A percentile compares a stretch with the other conserved stretches of the same genome.
Conservation (phyloP, 192 early-diverging fungal species). For the Jimgerdemannia flammicorona region DNA sequence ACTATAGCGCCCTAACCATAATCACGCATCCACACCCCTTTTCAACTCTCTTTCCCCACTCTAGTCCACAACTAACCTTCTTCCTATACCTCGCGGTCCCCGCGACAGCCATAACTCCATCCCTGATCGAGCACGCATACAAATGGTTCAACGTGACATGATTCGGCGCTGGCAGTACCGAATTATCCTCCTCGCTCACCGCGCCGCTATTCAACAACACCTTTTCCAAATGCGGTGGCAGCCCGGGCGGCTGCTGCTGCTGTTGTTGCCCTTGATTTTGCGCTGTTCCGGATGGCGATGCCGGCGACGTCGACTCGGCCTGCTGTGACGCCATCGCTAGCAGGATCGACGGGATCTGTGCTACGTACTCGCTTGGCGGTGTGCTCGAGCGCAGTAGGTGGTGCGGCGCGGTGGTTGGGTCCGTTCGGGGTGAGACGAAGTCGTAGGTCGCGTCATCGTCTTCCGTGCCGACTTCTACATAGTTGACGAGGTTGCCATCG, state of each 20-base stretch:
- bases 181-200: conserved; percentile 73
- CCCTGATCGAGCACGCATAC: conserved; percentile 93
- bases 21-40: background rate
- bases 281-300: conserved; percentile 6
- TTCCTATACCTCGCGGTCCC: conserved; percentile 89
- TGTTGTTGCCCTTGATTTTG: conserved; percentile 4
- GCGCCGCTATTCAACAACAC: conserved; percentile 81
- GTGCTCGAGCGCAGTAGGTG: conserved; percentile 1
- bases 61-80: conserved; percentile 51
- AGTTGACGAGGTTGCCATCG: conserved; percentile 96
- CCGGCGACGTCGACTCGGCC: background rate
- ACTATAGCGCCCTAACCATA: background rate
- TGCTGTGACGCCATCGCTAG: conserved; percentile 14
- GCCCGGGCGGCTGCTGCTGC: conserved; percentile 66
- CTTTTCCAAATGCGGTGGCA: conserved; percentile 92
- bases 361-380: conserved; percentile 31
- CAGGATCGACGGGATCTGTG: conserved; percentile 29
- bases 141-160: conserved; percentile 94
- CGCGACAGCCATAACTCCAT: conserved; percentile 93
- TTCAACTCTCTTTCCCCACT: background rate
- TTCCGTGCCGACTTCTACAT: conserved; percentile 80
- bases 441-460: conserved; percentile 17
- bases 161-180: conserved; percentile 81
- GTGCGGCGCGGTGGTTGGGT: background rate
- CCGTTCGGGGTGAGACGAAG: background rate